phyloP scores from a whole-genome alignment of 2,329 filamentous ascomycete genomes.

The Fusarium algeriense region DNA sequence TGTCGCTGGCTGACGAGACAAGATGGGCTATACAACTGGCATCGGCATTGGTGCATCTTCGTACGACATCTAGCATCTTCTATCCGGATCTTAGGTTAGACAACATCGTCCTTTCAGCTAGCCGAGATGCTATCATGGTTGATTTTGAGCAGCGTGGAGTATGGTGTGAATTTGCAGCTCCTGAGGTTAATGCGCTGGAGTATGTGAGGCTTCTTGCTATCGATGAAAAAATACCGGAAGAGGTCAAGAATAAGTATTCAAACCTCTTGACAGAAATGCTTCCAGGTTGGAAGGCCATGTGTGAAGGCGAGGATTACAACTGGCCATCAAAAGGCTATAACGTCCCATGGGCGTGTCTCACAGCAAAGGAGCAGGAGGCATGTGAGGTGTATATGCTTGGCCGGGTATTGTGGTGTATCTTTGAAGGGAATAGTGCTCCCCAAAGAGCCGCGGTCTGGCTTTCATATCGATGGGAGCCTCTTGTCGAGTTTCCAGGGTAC shows the following conservation, averaged over 20 bases:
- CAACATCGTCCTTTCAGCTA: conserved; percentile 66
- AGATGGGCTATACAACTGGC: conserved; percentile 68
- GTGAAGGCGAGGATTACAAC: conserved; percentile 58
- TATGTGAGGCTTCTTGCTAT: conserved; percentile 67
- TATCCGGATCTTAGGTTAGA: conserved; percentile 72
- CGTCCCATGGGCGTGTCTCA: conserved; percentile 67
- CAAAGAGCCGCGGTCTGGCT: conserved; percentile 69
- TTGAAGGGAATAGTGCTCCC: conserved; percentile 70
- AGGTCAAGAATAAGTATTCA: conserved; percentile 57
- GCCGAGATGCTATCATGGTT: conserved; percentile 65
- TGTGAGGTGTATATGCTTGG: conserved; percentile 74
- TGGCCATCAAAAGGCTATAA: conserved; percentile 66
- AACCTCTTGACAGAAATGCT: conserved; percentile 58
- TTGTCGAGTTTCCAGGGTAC: conserved; percentile 68
- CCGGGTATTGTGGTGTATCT: conserved; percentile 71
- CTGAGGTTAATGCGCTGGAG: conserved; percentile 70
- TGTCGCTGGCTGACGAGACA: conserved; percentile 60
- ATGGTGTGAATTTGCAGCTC: conserved; percentile 72
- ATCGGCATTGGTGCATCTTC: conserved; percentile 64
- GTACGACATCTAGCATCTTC: conserved; percentile 59
- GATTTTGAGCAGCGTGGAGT: conserved; percentile 74
- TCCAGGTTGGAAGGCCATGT: conserved; percentile 59
- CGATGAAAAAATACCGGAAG: conserved; percentile 59
- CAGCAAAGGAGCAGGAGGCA: conserved; percentile 63
- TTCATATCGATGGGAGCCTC: conserved; percentile 68